These are phyloP conservation scores for Geranium incanum DNA, from an alignment of 441 rosid genomes.

Conservation along the genomic window DNA sequence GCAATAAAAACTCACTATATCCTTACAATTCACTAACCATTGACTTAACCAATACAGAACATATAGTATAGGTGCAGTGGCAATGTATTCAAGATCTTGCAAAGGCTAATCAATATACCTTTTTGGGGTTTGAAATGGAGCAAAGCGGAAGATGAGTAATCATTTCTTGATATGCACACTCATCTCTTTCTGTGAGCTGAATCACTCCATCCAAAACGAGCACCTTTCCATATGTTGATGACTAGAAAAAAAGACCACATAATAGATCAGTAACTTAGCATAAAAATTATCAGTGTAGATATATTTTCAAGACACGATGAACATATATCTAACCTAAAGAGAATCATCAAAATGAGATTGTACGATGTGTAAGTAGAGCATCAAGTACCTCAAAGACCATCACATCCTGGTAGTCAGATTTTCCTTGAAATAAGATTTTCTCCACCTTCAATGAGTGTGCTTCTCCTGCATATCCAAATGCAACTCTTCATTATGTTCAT, in stretches of 20 bases:
- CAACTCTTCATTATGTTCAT: neutral
- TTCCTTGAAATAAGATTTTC: constrained; percentile 77
- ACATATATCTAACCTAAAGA: neutral
- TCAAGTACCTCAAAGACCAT: constrained; percentile 85
- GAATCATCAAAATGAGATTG: neutral
- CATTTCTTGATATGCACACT: constrained; percentile 98
- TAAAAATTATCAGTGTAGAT: neutral
- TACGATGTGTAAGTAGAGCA: neutral
- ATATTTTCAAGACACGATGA: neutral
- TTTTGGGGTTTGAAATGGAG: constrained; percentile 80
- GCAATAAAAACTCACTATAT: neutral
- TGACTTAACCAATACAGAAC: neutral
- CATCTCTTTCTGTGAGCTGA: constrained; percentile 94
- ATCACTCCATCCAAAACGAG: constrained; percentile 90
- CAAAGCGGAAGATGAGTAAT: constrained; percentile 90
- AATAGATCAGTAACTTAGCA: neutral
- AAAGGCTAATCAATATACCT: constrained; percentile 33
- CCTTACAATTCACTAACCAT: neutral
- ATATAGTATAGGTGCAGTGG: neutral
- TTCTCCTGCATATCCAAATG: constrained; percentile 54
- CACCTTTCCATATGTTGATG: constrained; percentile 86
- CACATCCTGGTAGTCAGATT: constrained; percentile 88
- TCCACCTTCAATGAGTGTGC: constrained; percentile 96
- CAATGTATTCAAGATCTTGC: neutral
- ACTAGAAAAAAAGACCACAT: constrained; percentile 35